Base-by-base conservation (phyloP, 306 rosid genomes). In the Hippophae gyantsensis region DNA sequence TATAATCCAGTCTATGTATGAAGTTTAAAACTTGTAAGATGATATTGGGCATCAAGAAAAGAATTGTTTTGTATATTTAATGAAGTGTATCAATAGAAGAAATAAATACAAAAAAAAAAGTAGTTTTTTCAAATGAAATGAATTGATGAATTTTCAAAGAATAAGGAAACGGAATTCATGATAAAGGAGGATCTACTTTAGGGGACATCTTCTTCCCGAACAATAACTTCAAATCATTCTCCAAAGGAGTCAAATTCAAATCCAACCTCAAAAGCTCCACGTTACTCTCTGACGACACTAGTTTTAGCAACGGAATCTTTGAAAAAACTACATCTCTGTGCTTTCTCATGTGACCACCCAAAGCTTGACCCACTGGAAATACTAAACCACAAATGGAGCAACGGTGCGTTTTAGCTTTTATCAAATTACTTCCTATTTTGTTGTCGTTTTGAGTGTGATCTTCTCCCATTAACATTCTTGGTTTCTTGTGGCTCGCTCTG, bases 311-410 rank as follows among this genome's bases (percentile, higher is more conserved):
- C 1, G 94, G 87, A 40, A 51, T 52, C 52, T 67, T 75, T 0
- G 74, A 56, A 48, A 68, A 63, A 1, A 66, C 64, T 7, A 58
- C 25, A 23, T 61, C 68, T 68, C 81, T 81, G 49, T 90, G 97
- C 52, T 77, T 74, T 47, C 95, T 67, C 97, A 90, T 90, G 64
- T 90, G 97, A 2, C 97, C 97, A 1, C 97, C 97, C 26, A 90
- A 60, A 1, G 97, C 95, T 52, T 90, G 97, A 0, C 97, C 97
- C 69, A 82, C 70, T 6, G 82, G 52, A 60, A 90, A 90, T 70
- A 64, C 74, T 13, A 63, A 60, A 1, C 97, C 95, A 56, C 97
- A 90, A 13, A 81, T 72, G 0, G 78, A 67, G 53, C 97, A 90
- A 64, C 75, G 76, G 10, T 90, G 95, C 71, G 66, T 63, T 52